These are phyloP conservation scores for Termitomyces sp. DNA, from an alignment of 1,284 basidiomycete species.

Conservation along the genomic window DNA sequence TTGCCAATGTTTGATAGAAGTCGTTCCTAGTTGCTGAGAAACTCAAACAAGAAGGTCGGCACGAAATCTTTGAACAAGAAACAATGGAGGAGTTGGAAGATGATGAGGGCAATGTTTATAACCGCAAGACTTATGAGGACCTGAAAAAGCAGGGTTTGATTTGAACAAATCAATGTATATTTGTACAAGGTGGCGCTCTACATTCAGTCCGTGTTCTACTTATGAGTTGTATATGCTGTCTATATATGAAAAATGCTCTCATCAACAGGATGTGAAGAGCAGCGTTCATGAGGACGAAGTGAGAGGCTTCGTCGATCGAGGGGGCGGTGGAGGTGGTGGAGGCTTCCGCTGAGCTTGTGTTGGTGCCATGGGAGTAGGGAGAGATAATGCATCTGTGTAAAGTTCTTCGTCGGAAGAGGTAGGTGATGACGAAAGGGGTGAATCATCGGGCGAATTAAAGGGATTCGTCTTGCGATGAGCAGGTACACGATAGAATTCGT, in stretches of 20 bases:
- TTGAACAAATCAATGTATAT: slow-evolving; percentile 29
- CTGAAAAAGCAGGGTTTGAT: slow-evolving; percentile 89
- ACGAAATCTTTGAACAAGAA: slow-evolving; percentile 87
- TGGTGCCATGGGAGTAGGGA: slow-evolving; percentile 57
- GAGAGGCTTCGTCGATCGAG: slow-evolving; percentile 16
- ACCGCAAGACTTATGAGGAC: slow-evolving; percentile 86
- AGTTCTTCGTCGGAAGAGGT: slow-evolving; percentile 80
- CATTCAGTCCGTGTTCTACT: not conserved
- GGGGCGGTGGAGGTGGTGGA: slow-evolving; percentile 36
- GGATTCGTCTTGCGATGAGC: slow-evolving; percentile 48
- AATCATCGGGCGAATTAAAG: slow-evolving; percentile 62
- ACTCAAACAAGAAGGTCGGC: slow-evolving; percentile 88
- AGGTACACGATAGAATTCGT: slow-evolving; percentile 34
- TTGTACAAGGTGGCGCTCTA: slow-evolving; percentile 3
- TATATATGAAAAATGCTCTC: not conserved
- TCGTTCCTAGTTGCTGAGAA: slow-evolving; percentile 79
- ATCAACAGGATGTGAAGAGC: not conserved
- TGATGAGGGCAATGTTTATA: slow-evolving; percentile 94
- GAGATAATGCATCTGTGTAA: slow-evolving; percentile 60
- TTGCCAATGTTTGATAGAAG: not conserved
- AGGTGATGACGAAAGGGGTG: slow-evolving; percentile 64
- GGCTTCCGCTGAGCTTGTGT: slow-evolving; percentile 30
- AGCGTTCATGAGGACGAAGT: not conserved
- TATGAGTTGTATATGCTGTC: slow-evolving; percentile 5
- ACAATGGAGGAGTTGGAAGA: slow-evolving; percentile 97